These are phyloP conservation scores for Durio zibethinus DNA, from an alignment of 345 rosid species.

Conservation along the genomic window DNA sequence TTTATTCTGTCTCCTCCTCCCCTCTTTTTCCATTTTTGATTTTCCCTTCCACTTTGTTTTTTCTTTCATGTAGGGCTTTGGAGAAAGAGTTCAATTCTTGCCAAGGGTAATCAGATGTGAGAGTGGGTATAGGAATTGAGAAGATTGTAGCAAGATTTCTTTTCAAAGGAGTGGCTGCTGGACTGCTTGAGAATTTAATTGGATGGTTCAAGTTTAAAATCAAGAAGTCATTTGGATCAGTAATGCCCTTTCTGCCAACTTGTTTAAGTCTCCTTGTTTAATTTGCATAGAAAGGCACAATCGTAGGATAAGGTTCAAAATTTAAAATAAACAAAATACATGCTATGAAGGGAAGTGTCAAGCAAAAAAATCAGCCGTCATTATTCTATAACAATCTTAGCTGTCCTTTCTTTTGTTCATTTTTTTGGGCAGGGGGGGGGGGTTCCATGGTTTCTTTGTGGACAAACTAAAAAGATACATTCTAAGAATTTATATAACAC, in stretches of 20 bases:
- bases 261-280: background rate
- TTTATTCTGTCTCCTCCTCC: background rate
- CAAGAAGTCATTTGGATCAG: background rate
- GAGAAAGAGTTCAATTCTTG: background rate
- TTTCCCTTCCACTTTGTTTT: background rate
- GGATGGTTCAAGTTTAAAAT: background rate
- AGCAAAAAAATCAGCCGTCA: background rate
- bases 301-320: background rate
- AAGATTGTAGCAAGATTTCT: constrained; percentile 5
- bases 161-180: background rate
- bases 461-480: background rate
- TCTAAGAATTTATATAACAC: background rate
- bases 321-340: background rate
- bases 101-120: background rate
- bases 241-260: background rate
- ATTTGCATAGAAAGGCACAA: background rate
- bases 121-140: background rate
- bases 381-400: background rate
- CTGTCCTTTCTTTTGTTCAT: background rate
- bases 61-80: background rate
- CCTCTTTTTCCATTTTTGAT: background rate
- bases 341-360: background rate
- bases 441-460: no score
- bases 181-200: background rate
- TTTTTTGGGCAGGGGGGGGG: background rate